Percentiles rank a stretch among this genome's conserved stretches.
Conservation (phyloP, 495 filamentous ascomycete species). For the Wilcoxina mikolae region DNA sequence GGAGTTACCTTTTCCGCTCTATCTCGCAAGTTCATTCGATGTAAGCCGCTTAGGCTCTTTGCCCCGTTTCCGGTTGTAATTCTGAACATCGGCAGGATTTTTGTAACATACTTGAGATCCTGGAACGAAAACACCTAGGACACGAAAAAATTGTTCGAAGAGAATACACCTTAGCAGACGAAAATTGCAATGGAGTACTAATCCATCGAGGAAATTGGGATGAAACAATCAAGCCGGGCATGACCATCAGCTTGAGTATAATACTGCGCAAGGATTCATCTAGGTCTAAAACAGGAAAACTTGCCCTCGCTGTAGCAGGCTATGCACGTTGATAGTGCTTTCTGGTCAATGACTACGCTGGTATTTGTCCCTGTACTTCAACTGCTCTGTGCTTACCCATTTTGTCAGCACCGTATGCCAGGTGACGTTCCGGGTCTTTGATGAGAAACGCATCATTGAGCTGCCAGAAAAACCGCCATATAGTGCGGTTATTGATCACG, state of each 20-base stretch:
- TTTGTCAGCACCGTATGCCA: neutral
- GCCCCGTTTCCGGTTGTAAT: neutral
- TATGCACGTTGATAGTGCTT: too few relatives aligned
- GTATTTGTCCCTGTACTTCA: neutral
- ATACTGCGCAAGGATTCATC: neutral
- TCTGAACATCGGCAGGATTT: neutral
- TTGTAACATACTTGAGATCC: neutral
- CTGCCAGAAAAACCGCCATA: neutral
- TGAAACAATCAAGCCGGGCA: neutral
- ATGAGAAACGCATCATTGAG: neutral
- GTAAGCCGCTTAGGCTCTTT: too few relatives aligned
- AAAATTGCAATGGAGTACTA: neutral
- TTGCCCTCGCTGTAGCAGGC: neutral
- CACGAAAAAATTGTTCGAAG: neutral
- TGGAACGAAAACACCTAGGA: neutral
- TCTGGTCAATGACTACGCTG: neutral
- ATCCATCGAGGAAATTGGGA: neutral
- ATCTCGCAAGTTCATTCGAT: neutral
- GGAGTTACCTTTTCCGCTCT: neutral
- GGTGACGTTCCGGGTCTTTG: neutral
- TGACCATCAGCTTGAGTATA: neutral
- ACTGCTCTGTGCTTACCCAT: neutral
- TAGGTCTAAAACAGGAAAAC: neutral
- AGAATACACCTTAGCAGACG: neutral
- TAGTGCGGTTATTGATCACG: too few relatives aligned